These are phyloP conservation scores for Amanita fuliginea DNA, from an alignment of 768 basidiomycete species.

Conservation along the genomic window DNA sequence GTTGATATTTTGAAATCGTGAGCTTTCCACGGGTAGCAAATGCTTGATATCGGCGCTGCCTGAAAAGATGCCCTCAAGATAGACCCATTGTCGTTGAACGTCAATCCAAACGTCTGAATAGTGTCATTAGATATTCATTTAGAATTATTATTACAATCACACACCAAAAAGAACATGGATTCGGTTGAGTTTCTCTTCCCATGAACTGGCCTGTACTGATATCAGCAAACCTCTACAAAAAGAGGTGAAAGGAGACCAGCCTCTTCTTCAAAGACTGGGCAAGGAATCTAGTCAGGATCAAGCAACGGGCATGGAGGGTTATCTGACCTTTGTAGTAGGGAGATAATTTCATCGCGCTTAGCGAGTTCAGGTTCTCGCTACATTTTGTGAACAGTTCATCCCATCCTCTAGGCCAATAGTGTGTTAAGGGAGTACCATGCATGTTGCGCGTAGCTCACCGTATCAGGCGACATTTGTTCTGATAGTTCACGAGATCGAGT, in stretches of 20 bases:
- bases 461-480: conserved; percentile 96
- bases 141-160: conserved; percentile 9
- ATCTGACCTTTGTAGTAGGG: conserved; percentile 88
- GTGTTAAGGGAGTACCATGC: conserved; percentile 1
- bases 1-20: conserved; percentile 99
- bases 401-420: conserved; percentile 58
- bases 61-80: conserved; percentile 98
- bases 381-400: conserved; percentile 97
- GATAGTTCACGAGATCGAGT: conserved; percentile 93
- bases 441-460: conserved; percentile 28
- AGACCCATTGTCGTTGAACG: conserved; percentile 99
- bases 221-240: conserved; percentile 5
- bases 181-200: conserved; percentile 95
- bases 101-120: conserved; percentile 93
- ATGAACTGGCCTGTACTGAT: conserved; percentile 57
- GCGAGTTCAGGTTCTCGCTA: conserved; percentile 91
- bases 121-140: conserved; percentile 5
- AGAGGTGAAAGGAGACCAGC: conserved; percentile 18
- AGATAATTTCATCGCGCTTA: conserved; percentile 94
- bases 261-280: conserved; percentile 80
- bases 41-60: conserved; percentile 99
- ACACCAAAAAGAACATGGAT: conserved; percentile 93
- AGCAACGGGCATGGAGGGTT: neutral
- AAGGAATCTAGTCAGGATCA: neutral
- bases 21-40: conserved; percentile 90